Evolutionary conservation across 2,329 filamentous ascomycete species (phyloP), one percentile per base, ranked within the genome.

Genomic region (Aspergillus sp.): DNA sequence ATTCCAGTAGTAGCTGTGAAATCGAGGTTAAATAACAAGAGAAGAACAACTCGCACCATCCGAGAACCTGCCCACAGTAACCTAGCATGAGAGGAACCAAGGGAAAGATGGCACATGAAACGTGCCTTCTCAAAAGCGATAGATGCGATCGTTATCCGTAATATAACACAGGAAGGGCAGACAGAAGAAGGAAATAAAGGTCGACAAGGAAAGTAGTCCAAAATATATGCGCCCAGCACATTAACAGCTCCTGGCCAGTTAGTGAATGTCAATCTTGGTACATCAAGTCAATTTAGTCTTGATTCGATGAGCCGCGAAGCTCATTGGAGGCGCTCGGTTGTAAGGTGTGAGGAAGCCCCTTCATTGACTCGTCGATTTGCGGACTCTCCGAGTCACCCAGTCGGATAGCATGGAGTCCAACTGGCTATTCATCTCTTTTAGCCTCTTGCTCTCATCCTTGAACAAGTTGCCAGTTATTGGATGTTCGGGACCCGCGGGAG

Each of bases 381-480:
- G 73, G 51, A 69, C 59, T 64, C 81, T 81, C 63, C 79, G 81
- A 54, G 80, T 77, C 66, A 96, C 82, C 89, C 92, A 93, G 71
- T 91, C 89, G 67, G 89, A 90, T 49, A 97, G 85, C 86, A 97
- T 88, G 22, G 91, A 87, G 79, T 99, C 94, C 68, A 98, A 84
- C 83, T 94, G 90, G 80, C 89, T 90, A 62, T 92, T 94, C 78
- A 99, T 93, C 74, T 95, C 92, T 56, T 90, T 89, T 72, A 98
- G 79, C 72, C 90, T 90, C 68, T 90, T 91, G 72, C 92, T 93
- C 77, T 97, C 92, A 73, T 96, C 91, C 54, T 88, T 88, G 80
- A 96, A 98, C 58, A 98, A 80, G 23, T 88, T 86, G 15, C 87
- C 87, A 54, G 91, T 92, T 49, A 96, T 84, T 0, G 94, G 94